Conservation (phyloP, 257 asterid genomes). For the Ligustrum vulgare region DNA sequence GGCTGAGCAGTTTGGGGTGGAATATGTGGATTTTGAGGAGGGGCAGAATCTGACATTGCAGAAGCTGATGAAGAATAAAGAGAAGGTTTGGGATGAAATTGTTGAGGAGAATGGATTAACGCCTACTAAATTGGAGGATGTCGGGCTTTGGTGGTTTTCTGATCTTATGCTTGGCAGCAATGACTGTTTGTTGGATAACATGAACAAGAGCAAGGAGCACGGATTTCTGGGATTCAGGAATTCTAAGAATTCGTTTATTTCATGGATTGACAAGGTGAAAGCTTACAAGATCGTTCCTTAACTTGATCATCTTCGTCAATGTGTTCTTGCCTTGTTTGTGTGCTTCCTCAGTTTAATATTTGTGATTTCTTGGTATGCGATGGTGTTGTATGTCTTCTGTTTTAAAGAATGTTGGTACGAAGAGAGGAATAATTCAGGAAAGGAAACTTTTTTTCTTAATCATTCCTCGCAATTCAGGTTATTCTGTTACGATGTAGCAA, state of each 20-base stretch:
- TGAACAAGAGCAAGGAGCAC: slow-evolving; percentile 37
- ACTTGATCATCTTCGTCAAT: background rate
- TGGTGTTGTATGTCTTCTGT: background rate
- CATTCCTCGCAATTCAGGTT: background rate
- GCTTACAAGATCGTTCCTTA: slow-evolving; percentile 30
- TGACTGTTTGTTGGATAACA: slow-evolving; percentile 10
- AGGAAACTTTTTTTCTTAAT: background rate
- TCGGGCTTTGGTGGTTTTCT: slow-evolving; percentile 31
- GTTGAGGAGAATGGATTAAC: slow-evolving; percentile 25
- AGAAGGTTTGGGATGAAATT: slow-evolving; percentile 28
- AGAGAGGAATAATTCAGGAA: background rate
- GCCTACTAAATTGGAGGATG: slow-evolving; percentile 20
- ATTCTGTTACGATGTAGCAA: too few relatives aligned
- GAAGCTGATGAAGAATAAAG: slow-evolving; percentile 35
- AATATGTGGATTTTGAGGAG: slow-evolving; percentile 22
- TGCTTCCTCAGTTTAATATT: background rate
- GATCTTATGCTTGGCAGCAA: slow-evolving; percentile 12
- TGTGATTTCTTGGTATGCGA: background rate
- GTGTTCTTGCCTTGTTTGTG: background rate
- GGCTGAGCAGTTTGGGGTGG: slow-evolving; percentile 28
- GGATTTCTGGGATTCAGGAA: slow-evolving; percentile 34
- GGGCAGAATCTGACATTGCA: slow-evolving; percentile 12
- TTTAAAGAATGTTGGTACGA: background rate
- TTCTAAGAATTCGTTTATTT: slow-evolving; percentile 20
- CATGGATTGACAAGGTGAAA: slow-evolving; percentile 28